A percentile compares a stretch with the other conserved stretches of the same genome.
Conservation (phyloP, 768 basidiomycete genomes). For the Filobasidium floriforme region DNA sequence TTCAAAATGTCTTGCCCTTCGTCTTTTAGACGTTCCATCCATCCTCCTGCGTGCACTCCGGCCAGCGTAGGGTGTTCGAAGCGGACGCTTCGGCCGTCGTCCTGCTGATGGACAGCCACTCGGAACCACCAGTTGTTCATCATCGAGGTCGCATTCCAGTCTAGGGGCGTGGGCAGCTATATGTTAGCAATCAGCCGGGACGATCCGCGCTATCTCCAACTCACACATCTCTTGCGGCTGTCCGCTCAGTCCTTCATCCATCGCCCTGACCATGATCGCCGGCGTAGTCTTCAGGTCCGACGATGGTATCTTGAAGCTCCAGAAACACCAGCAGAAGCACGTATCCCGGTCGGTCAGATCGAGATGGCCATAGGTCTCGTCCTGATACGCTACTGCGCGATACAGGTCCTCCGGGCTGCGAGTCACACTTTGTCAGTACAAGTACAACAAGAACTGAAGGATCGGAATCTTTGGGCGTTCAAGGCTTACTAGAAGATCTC, state of each 20-base stretch:
- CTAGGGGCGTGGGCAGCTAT: conserved; percentile 20
- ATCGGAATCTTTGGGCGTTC: no score
- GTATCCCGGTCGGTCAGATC: conserved; percentile 52
- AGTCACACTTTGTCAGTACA: not conserved
- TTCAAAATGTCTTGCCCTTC: conserved; percentile 49
- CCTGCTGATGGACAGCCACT: conserved; percentile 49
- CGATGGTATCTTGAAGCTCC: conserved; percentile 49
- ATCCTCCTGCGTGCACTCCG: conserved; percentile 51
- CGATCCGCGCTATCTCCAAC: not conserved
- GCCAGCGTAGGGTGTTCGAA: conserved; percentile 60
- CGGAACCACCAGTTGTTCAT: conserved; percentile 60
- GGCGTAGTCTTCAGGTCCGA: conserved; percentile 43
- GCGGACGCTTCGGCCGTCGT: conserved; percentile 38
- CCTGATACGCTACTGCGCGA: conserved; percentile 45
- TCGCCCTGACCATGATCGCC: conserved; percentile 52
- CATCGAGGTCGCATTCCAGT: conserved; percentile 57
- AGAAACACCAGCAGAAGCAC: conserved; percentile 61
- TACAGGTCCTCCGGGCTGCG: conserved; percentile 51
- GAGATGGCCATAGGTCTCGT: conserved; percentile 51
- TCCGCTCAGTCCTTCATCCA: conserved; percentile 53
- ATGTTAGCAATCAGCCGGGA: no score
- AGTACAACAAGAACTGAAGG: no score
- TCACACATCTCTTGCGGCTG: conserved; percentile 55
- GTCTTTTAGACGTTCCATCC: conserved; percentile 58
- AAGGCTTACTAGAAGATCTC: conserved; percentile 45